Evolutionary conservation across 805 yeast species (phyloP).

Genomic region (Lachancea mirantina): DNA sequence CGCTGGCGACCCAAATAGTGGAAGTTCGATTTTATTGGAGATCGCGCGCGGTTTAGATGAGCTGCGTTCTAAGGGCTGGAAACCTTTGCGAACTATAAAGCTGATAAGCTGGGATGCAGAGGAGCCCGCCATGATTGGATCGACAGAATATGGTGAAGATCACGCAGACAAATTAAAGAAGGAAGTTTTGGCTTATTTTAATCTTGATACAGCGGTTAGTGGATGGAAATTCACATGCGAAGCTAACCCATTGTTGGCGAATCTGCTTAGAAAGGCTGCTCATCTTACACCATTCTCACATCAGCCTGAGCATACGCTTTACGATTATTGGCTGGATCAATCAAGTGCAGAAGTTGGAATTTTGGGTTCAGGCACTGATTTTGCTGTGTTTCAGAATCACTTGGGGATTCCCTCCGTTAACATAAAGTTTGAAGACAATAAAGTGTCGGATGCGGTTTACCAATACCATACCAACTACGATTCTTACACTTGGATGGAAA

Average conservation of each 20-base stretch:
- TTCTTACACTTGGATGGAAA: slow-evolving; percentile 48
- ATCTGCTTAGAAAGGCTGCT: slow-evolving; percentile 40
- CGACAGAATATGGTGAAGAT: slow-evolving; percentile 72
- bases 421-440: slow-evolving; percentile 36
- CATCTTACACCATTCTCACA: slow-evolving; percentile 38
- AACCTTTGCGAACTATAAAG: slow-evolving; percentile 61
- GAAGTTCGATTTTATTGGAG: slow-evolving; percentile 44
- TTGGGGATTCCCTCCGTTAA: slow-evolving; percentile 60
- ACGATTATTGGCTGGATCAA: slow-evolving; percentile 40
- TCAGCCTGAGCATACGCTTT: slow-evolving; percentile 35
- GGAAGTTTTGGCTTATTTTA: slow-evolving; percentile 49
- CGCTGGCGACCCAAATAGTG: slow-evolving; percentile 45
- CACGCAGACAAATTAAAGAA: slow-evolving; percentile 38
- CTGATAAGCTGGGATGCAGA: slow-evolving; percentile 81
- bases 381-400: slow-evolving; percentile 54
- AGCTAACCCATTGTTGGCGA: slow-evolving; percentile 52
- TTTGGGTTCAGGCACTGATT: slow-evolving; percentile 49
- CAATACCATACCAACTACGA: slow-evolving; percentile 50
- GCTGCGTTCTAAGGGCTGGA: slow-evolving; percentile 50
- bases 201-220: slow-evolving; percentile 41
- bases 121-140: slow-evolving; percentile 64
- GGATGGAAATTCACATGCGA: slow-evolving; percentile 44
- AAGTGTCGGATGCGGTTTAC: slow-evolving; percentile 38
- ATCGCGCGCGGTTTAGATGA: slow-evolving; percentile 44
- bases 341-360: slow-evolving; percentile 34